phyloP scores from a whole-genome alignment of 2,329 filamentous ascomycete genomes.

The Fusarium circinatum region DNA sequence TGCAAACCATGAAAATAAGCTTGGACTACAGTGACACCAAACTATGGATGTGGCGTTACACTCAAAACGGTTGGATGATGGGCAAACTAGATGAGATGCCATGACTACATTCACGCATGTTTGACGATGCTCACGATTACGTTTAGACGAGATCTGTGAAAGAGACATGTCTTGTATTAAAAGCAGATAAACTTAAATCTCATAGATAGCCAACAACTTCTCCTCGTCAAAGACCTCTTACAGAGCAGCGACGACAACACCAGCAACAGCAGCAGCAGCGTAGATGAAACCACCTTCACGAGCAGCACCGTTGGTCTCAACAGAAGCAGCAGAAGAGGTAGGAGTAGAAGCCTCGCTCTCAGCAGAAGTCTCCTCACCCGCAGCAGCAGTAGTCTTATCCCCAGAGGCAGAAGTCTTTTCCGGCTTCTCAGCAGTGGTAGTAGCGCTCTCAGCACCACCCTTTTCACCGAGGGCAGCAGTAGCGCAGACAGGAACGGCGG shows the following conservation, averaged over 20 bases:
- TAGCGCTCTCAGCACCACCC: neutral
- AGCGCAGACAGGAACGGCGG: slow-evolving; percentile 40
- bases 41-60: neutral
- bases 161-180: slow-evolving; percentile 19
- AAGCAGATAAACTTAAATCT: slow-evolving; percentile 17
- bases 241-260: slow-evolving; percentile 44
- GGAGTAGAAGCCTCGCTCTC: neutral
- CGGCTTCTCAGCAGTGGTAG: slow-evolving; percentile 12
- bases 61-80: neutral
- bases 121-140: neutral
- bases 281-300: slow-evolving; percentile 44
- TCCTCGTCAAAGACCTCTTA: slow-evolving; percentile 25
- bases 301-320: slow-evolving; percentile 35
- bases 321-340: slow-evolving; percentile 4
- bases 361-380: neutral
- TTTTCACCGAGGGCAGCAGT: slow-evolving; percentile 9
- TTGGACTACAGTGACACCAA: neutral
- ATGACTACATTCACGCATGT: neutral
- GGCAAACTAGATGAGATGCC: neutral
- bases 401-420: slow-evolving; percentile 3
- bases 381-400: neutral
- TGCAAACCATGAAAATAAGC: neutral
- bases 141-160: neutral
- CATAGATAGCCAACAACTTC: neutral
- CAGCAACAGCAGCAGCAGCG: slow-evolving; percentile 46